These are phyloP conservation scores for Fusarium ambrosium DNA, from an alignment of 2,329 filamentous ascomycete species.

Conservation along the genomic window DNA sequence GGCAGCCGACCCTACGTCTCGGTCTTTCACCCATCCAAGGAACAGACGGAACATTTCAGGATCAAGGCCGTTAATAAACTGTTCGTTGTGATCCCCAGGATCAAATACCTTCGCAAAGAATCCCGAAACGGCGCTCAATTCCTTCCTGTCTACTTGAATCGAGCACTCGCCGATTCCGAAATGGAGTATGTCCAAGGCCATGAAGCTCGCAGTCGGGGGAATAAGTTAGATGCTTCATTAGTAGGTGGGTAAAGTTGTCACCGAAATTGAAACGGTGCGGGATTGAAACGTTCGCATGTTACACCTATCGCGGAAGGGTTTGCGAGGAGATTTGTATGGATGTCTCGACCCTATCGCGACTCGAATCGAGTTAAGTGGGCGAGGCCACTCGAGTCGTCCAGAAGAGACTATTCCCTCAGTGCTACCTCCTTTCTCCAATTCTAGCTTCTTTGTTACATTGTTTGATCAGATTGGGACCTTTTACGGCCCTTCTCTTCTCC, in stretches of 20 bases:
- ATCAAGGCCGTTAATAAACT: background rate
- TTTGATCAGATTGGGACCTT: background rate
- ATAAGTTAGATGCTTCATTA: too few species aligned
- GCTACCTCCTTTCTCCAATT: background rate
- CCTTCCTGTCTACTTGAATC: background rate
- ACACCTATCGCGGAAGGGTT: background rate
- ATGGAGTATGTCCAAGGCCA: background rate
- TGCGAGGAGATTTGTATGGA: background rate
- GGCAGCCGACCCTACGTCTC: background rate
- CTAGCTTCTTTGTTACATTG: background rate
- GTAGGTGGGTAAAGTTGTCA: too few species aligned
- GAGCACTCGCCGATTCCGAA: background rate
- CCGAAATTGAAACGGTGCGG: background rate
- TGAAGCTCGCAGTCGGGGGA: background rate
- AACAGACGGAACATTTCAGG: background rate
- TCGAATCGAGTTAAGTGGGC: background rate
- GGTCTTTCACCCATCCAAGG: background rate
- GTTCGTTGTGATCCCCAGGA: accelerated
- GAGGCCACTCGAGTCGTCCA: background rate
- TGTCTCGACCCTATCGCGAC: background rate
- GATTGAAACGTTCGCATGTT: background rate
- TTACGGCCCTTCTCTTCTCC: background rate
- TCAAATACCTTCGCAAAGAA: background rate
- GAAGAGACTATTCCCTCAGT: background rate
- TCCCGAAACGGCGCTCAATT: background rate